Conservation (phyloP, 2,329 filamentous ascomycete species). For the Mycosphaerella sp. region DNA sequence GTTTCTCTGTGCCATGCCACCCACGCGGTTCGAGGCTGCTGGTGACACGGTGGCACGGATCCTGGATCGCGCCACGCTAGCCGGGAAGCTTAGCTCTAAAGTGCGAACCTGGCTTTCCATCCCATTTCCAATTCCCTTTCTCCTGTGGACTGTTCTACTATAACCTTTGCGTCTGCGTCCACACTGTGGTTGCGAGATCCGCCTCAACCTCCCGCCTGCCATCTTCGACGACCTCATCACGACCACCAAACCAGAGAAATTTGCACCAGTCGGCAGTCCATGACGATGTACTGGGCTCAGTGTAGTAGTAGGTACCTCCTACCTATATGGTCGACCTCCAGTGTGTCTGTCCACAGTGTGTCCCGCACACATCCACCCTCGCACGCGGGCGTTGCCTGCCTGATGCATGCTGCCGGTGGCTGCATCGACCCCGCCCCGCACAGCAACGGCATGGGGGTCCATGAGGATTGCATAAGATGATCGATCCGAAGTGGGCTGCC, state of each 20-base stretch:
- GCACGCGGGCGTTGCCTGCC: background rate
- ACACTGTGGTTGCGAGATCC: background rate
- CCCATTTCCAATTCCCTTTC: background rate
- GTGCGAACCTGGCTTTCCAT: background rate
- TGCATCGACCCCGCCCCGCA: conserved; percentile 9
- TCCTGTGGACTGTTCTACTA: too few species aligned
- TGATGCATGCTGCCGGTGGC: background rate
- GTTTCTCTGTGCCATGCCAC: background rate
- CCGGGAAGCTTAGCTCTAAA: background rate
- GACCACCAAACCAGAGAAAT: background rate
- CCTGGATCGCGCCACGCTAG: background rate
- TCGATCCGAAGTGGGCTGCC: background rate
- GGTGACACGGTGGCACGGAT: background rate
- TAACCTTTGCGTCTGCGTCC: background rate
- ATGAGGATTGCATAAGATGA: background rate
- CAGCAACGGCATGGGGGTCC: background rate
- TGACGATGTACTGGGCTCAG: background rate
- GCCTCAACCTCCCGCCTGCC: background rate
- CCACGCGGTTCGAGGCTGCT: background rate
- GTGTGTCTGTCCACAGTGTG: background rate
- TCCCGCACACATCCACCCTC: background rate
- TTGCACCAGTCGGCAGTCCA: background rate
- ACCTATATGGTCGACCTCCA: too few species aligned
- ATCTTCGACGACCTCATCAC: background rate
- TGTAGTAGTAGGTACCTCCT: background rate